Percentiles rank a stretch among this genome's conserved stretches.
Evolutionary conservation across 2,329 filamentous ascomycete genomes (phyloP).

Genomic region (Botrytis tulipae): DNA sequence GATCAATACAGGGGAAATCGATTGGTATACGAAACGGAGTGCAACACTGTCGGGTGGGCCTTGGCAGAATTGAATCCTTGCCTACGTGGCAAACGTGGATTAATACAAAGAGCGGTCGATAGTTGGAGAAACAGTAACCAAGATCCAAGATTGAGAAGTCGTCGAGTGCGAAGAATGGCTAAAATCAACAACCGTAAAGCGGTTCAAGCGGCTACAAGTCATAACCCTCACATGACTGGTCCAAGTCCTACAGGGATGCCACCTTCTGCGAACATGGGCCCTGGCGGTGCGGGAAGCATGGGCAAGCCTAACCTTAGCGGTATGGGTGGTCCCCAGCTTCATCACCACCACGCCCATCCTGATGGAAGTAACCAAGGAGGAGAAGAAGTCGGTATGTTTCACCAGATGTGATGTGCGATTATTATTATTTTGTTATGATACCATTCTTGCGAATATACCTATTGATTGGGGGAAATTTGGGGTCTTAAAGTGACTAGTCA

Average conservation of each 20-base stretch:
- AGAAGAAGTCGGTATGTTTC: constrained; percentile 94
- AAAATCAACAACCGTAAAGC: constrained; percentile 90
- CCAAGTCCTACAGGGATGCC: constrained; percentile 66
- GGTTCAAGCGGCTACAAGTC: constrained; percentile 54
- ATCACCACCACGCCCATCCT: constrained; percentile 71
- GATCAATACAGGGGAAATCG: constrained; percentile 96
- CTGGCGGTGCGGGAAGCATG: constrained; percentile 53
- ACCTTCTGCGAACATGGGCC: constrained; percentile 60
- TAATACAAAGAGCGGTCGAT: constrained; percentile 96
- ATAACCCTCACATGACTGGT: constrained; percentile 61
- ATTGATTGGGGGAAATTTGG: constrained; percentile 27
- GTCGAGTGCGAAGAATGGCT: constrained; percentile 89
- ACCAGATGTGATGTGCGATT: constrained; percentile 64
- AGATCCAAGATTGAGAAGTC: constrained; percentile 84
- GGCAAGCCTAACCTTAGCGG: constrained; percentile 63
- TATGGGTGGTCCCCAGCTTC: constrained; percentile 61
- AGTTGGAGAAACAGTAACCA: constrained; percentile 99
- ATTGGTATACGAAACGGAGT: constrained; percentile 95
- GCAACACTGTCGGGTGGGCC: constrained; percentile 99
- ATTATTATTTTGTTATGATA: constrained; percentile 39
- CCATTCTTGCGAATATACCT: constrained; percentile 36
- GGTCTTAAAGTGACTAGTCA: constrained; percentile 26
- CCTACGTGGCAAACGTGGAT: constrained; percentile 85
- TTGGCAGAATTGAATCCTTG: constrained; percentile 89
- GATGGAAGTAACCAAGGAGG: constrained; percentile 66